A percentile compares a stretch with the other conserved stretches of the same genome.
Evolutionary conservation across 208 protist genomes (phyloP).

Genomic region (Novymonas esmeraldas): DNA sequence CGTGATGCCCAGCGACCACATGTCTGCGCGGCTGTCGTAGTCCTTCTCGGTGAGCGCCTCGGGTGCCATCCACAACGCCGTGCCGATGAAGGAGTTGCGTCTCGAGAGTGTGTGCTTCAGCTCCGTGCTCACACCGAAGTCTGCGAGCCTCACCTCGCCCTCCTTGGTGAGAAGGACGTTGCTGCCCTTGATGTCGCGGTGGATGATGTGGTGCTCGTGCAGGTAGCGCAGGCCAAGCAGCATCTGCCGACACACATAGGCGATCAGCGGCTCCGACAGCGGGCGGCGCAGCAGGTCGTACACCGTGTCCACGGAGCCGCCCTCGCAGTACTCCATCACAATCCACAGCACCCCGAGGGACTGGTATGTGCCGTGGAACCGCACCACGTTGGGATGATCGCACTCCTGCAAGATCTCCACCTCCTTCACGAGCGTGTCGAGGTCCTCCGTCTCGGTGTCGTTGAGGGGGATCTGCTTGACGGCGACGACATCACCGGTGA

Average conservation of each 20-base stretch:
- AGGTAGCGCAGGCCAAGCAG: slow-evolving; percentile 91
- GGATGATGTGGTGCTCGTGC: slow-evolving; percentile 86
- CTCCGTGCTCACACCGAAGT: slow-evolving; percentile 91
- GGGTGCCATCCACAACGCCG: slow-evolving; percentile 94
- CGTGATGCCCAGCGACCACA: slow-evolving; percentile 97
- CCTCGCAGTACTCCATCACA: slow-evolving; percentile 94
- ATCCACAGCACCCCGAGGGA: slow-evolving; percentile 90
- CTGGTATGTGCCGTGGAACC: slow-evolving; percentile 88
- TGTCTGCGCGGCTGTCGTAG: slow-evolving; percentile 94
- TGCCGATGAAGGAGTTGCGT: slow-evolving; percentile 92
- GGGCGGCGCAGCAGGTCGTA: slow-evolving; percentile 79
- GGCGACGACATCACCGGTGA: slow-evolving; percentile 81
- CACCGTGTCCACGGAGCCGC: slow-evolving; percentile 88
- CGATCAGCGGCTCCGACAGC: slow-evolving; percentile 85
- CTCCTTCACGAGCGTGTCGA: slow-evolving; percentile 82
- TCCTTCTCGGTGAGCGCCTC: slow-evolving; percentile 89
- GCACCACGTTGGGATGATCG: slow-evolving; percentile 88
- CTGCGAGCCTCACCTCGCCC: slow-evolving; percentile 92
- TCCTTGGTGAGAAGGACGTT: slow-evolving; percentile 92
- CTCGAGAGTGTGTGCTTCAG: slow-evolving; percentile 81
- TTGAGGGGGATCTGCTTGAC: slow-evolving; percentile 90
- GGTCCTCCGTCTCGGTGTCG: slow-evolving; percentile 68
- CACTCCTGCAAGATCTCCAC: slow-evolving; percentile 88
- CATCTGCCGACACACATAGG: slow-evolving; percentile 83
- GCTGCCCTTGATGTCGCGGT: slow-evolving; percentile 94